Conservation (phyloP, 2,329 filamentous ascomycete species). For the Epichloe coenophiala region DNA sequence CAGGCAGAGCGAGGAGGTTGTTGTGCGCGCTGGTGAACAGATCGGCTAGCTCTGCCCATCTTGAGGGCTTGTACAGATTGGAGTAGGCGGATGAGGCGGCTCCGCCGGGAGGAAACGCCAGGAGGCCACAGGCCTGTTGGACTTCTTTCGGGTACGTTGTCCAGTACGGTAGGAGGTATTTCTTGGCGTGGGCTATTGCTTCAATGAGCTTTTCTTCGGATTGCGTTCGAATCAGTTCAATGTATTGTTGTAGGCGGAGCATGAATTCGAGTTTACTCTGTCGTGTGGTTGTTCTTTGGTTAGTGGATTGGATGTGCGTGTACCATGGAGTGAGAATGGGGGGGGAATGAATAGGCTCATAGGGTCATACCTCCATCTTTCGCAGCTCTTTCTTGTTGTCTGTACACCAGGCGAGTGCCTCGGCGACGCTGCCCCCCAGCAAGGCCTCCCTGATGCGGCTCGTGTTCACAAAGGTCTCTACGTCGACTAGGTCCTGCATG, state of each 20-base stretch:
- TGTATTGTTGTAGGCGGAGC: constrained; percentile 85
- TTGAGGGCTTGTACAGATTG: constrained; percentile 55
- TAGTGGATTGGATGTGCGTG: constrained; percentile 1
- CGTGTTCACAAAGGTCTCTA: constrained; percentile 77
- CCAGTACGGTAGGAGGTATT: constrained; percentile 59
- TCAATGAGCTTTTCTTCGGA: constrained; percentile 54
- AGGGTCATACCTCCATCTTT: constrained; percentile 59
- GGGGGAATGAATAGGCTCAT: neutral
- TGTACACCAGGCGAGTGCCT: constrained; percentile 78
- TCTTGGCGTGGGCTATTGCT: constrained; percentile 70
- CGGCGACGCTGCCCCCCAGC: constrained; percentile 54
- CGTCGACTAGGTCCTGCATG: constrained; percentile 73
- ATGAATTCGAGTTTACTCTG: constrained; percentile 83
- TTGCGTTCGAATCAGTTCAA: constrained; percentile 68
- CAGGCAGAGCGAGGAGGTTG: constrained; percentile 67
- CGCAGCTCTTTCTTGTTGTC: constrained; percentile 89
- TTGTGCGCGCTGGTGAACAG: constrained; percentile 82
- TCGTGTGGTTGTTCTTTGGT: constrained; percentile 2
- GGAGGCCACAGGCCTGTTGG: constrained; percentile 60
- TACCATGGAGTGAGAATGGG: neutral
- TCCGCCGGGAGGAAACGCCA: constrained; percentile 52
- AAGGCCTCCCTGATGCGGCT: constrained; percentile 65
- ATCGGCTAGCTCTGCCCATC: constrained; percentile 65
- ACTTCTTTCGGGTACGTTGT: constrained; percentile 57
- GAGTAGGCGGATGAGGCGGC: constrained; percentile 29